These are phyloP conservation scores for Schrenkiella parvula DNA, from an alignment of 345 rosid genomes.

Conservation along the genomic window DNA sequence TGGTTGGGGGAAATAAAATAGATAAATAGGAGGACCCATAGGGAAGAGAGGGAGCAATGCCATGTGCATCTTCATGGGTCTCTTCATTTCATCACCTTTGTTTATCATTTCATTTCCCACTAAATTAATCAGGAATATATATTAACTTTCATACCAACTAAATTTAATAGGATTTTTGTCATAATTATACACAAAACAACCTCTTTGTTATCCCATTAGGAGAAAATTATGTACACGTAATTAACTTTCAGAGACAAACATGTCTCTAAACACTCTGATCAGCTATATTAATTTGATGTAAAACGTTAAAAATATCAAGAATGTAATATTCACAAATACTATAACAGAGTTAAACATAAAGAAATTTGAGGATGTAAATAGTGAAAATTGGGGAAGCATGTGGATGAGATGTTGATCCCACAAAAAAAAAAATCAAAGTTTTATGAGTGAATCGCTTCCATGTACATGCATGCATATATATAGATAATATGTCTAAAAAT, in stretches of 20 bases:
- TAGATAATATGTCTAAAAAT: slow-evolving; percentile 19
- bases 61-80: slow-evolving; percentile 64
- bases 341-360: not conserved
- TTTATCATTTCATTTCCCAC: not conserved
- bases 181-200: not conserved
- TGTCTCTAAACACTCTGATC: not conserved
- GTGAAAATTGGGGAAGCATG: slow-evolving; percentile 1
- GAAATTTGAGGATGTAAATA: not conserved
- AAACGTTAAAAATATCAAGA: not conserved
- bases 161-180: not conserved
- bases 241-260: not conserved
- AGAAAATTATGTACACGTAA: not conserved
- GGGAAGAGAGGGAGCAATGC: slow-evolving; percentile 38
- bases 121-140: not conserved
- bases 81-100: slow-evolving; percentile 45
- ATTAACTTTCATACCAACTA: slow-evolving; percentile 1
- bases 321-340: not conserved
- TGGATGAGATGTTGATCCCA: slow-evolving; percentile 20
- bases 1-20: slow-evolving; percentile 24
- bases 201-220: not conserved
- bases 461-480: slow-evolving; percentile 20
- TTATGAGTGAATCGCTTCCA: slow-evolving; percentile 1
- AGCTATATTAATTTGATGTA: not conserved
- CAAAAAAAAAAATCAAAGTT: slow-evolving; percentile 12
- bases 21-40: slow-evolving; percentile 25